Evolutionary conservation across 495 filamentous ascomycete species (phyloP).

Genomic region (Aspergillus homomorphus): DNA sequence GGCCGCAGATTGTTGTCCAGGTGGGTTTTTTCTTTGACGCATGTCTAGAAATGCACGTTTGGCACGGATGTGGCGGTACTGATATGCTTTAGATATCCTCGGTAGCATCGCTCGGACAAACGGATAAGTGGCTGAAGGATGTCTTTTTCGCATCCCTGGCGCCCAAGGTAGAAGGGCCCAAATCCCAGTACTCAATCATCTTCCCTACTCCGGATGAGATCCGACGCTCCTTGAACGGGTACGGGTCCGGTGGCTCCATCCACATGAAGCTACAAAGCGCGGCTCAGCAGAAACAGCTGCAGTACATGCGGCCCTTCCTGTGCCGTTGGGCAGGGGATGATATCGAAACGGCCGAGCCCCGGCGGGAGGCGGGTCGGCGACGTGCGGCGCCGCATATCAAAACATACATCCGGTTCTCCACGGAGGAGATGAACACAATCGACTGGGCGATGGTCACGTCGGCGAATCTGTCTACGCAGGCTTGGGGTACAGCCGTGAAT

Average conservation of each 20-base stretch:
- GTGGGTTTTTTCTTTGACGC: conserved; percentile 17
- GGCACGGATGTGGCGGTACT: no score
- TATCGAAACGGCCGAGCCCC: not conserved
- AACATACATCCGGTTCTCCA: conserved; percentile 73
- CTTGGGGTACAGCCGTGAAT: conserved; percentile 70
- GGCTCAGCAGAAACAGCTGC: conserved; percentile 69
- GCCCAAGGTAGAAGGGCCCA: conserved; percentile 15
- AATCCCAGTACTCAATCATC: conserved; percentile 54
- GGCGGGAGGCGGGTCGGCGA: conserved; percentile 57
- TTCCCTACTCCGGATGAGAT: conserved; percentile 82
- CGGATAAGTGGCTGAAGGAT: conserved; percentile 69
- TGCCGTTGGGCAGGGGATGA: conserved; percentile 65
- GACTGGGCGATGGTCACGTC: conserved; percentile 87
- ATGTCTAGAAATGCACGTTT: not conserved
- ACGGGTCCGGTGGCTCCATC: conserved; percentile 73
- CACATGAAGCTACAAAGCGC: conserved; percentile 72
- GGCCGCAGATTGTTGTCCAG: conserved; percentile 66
- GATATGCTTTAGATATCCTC: conserved; percentile 57
- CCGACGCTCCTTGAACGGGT: conserved; percentile 75
- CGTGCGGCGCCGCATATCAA: conserved; percentile 90
- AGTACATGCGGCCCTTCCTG: conserved; percentile 67
- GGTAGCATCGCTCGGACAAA: conserved; percentile 73
- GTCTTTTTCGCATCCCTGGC: conserved; percentile 60
- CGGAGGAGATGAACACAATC: conserved; percentile 45
- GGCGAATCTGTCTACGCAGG: conserved; percentile 85